Evolutionary conservation across 2,329 filamentous ascomycete genomes (phyloP).

Genomic region (Phyllosticta capitalensis): DNA sequence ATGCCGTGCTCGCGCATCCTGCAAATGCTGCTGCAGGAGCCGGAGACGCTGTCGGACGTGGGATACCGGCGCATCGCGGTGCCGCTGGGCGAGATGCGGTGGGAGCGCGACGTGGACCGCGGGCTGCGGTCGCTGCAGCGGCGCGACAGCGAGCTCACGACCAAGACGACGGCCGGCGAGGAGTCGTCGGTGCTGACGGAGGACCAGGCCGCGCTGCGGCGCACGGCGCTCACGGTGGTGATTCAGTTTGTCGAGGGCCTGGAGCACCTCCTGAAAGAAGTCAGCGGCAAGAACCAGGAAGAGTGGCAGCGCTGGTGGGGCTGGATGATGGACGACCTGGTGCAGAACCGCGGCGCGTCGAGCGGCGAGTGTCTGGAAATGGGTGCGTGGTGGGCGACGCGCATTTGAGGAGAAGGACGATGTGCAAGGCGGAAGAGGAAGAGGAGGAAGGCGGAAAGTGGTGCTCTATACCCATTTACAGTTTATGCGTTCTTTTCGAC

Average conservation of each 20-base stretch:
- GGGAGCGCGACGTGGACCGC: slow-evolving; percentile 62
- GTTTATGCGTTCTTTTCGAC: background rate
- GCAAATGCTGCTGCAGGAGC: slow-evolving; percentile 71
- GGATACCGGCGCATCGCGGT: slow-evolving; percentile 74
- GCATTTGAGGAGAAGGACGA: slow-evolving; percentile 29
- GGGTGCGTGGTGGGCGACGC: slow-evolving; percentile 55
- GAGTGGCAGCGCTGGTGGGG: slow-evolving; percentile 89
- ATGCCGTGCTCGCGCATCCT: slow-evolving; percentile 72
- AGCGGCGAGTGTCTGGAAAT: slow-evolving; percentile 76
- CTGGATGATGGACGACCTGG: slow-evolving; percentile 75
- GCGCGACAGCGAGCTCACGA: slow-evolving; percentile 44
- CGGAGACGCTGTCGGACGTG: slow-evolving; percentile 59
- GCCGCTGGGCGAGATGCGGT: slow-evolving; percentile 72
- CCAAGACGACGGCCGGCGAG: slow-evolving; percentile 15
- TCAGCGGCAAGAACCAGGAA: slow-evolving; percentile 76
- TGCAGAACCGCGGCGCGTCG: slow-evolving; percentile 66
- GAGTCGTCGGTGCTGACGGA: slow-evolving; percentile 47
- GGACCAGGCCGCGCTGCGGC: slow-evolving; percentile 63
- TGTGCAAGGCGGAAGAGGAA: background rate
- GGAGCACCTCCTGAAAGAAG: slow-evolving; percentile 72
- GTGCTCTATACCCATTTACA: slow-evolving; percentile 9
- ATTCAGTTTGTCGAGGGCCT: slow-evolving; percentile 77
- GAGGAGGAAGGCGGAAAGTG: background rate
- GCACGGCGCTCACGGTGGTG: slow-evolving; percentile 71
- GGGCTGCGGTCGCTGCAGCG: slow-evolving; percentile 31